phyloP scores from a whole-genome alignment of 495 filamentous ascomycete genomes.

The Penicillium waksmanii region DNA sequence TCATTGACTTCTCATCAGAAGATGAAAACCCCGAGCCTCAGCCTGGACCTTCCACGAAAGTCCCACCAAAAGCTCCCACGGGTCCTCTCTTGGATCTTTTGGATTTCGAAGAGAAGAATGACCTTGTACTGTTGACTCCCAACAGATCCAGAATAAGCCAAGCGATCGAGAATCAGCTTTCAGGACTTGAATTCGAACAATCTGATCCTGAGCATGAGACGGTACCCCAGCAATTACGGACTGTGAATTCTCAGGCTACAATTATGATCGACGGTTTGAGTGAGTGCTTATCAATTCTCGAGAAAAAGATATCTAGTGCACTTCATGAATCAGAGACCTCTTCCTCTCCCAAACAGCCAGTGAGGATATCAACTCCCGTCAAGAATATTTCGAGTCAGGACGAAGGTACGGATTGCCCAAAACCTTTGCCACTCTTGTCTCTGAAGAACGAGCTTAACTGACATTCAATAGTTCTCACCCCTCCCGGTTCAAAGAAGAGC shows the following conservation, averaged over 20 bases:
- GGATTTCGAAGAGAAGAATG: not conserved
- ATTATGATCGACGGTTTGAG: not conserved
- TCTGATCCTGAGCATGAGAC: not conserved
- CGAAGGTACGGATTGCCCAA: not conserved
- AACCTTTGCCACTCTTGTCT: not conserved
- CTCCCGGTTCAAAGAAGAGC: not conserved
- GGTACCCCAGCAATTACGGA: not conserved
- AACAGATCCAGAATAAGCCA: not conserved
- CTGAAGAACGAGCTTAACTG: not conserved
- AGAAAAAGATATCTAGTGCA: not conserved
- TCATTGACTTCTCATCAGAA: slow-evolving; percentile 1
- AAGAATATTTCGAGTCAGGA: not conserved
- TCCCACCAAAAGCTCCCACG: not conserved
- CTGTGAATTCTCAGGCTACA: not conserved
- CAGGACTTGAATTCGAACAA: not conserved
- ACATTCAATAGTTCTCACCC: not conserved
- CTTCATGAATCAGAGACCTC: not conserved
- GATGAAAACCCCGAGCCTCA: not conserved
- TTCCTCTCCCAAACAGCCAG: not conserved
- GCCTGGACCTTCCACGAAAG: not conserved
- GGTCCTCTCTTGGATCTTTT: not conserved
- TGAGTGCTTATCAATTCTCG: not conserved
- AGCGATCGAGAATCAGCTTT: not conserved
- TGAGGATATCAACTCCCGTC: not conserved
- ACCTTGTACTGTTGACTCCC: not conserved